Conservation (phyloP, 2,329 filamentous ascomycete genomes). For the Ramularia endophylla region DNA sequence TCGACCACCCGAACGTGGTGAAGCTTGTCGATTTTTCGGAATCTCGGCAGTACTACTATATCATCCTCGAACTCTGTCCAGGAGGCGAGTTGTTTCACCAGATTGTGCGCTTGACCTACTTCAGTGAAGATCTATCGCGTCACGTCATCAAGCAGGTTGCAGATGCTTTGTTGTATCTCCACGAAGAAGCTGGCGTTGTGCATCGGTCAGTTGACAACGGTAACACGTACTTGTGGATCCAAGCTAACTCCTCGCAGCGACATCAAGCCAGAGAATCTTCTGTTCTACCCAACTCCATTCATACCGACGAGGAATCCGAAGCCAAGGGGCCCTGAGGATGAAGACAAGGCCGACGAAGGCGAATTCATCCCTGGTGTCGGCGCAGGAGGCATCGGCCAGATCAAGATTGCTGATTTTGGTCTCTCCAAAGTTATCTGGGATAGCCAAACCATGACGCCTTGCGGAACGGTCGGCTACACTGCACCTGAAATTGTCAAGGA, state of each 20-base stretch:
- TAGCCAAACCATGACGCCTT: conserved; percentile 97
- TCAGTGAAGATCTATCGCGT: conserved; percentile 89
- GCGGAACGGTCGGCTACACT: conserved; percentile 95
- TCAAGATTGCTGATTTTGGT: conserved; percentile 98
- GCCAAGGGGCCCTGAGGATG: conserved; percentile 78
- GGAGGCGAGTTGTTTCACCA: conserved; percentile 98
- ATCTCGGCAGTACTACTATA: conserved; percentile 93
- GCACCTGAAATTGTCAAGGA: conserved; percentile 99
- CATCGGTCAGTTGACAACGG: conserved; percentile 73
- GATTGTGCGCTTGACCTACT: conserved; percentile 96
- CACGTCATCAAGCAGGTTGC: conserved; percentile 95
- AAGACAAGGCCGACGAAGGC: conserved; percentile 95
- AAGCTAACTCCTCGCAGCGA: conserved; percentile 56
- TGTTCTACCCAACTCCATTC: conserved; percentile 83
- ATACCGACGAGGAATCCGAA: conserved; percentile 74
- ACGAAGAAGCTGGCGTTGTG: conserved; percentile 91
- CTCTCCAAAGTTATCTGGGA: conserved; percentile 99
- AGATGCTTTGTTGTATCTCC: conserved; percentile 86
- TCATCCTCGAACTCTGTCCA: conserved; percentile 88
- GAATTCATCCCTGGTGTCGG: conserved; percentile 81
- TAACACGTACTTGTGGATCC: not conserved
- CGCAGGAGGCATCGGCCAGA: conserved; percentile 82
- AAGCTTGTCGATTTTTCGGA: conserved; percentile 92
- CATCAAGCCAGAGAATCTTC: conserved; percentile 96
- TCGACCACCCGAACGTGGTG: conserved; percentile 95